Evolutionary conservation across 805 yeast species (phyloP), one percentile per base, ranked within the genome.

Genomic region (Maudiozyma bulderi): DNA sequence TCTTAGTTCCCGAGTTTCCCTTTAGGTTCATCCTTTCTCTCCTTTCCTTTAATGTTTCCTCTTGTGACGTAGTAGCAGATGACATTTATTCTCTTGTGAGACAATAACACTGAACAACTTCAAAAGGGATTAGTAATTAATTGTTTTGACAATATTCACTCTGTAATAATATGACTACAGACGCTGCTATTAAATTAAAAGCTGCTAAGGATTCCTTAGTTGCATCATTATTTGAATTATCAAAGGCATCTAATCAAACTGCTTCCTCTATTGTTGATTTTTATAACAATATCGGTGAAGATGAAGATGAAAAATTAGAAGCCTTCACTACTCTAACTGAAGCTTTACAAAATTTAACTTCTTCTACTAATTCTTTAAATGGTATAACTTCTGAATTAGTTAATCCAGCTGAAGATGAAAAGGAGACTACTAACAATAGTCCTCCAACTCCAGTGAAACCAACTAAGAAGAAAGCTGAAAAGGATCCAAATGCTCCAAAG

Each of bases 401-500:
- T 14, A 63, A 61, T 48, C 70, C 71, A n/a, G 46, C 57, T 53
- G 68, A 62, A 26, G 66, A 61, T 47, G 66, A 63, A 11, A 65
- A 65, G 49, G 33, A 28, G 11, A 33, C 9, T 33, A 13, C 43
- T 20, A 39, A 38, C 14, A 33, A 35, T 9, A 45, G 47, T 14
- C 42, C 51, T 11, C 47, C 57, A 26, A 46, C 57, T n/a, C 54
- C 61, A 10, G 56, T 49, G 9, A 58, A 58, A 47, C 54, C 58
- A n/a, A 54, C 60, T 5, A 73, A 70, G 68, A 73, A 73, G 65
- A 73, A 71, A 56, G 67, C 66, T 50, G 82, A 78, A 68, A 79
- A 77, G 57, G 98, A 91, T 68, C 97, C 97, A 47, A 83, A 86
- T 60, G 96, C 96, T 43, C 99, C 99, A 51, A 88, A 86, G 74